Evolutionary conservation across 257 asterid genomes (phyloP), one percentile per base, ranked within the genome.

Genomic region (Cruciata laevipes): DNA sequence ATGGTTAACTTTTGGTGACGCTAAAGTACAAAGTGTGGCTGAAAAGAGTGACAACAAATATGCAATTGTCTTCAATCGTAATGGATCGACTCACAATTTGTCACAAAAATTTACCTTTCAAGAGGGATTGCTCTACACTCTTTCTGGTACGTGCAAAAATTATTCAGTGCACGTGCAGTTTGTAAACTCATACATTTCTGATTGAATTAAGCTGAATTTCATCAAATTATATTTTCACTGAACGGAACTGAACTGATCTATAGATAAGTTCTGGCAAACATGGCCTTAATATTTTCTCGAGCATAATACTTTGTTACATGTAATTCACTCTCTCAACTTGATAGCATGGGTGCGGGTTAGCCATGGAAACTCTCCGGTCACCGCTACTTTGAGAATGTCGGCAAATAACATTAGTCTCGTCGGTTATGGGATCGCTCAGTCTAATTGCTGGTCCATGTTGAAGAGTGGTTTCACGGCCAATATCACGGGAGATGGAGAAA

Each of bases 311-410:
- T 42, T 0, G 18, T 42, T 42, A 13, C 17, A 13, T 42, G 0
- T 40, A 16, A 7, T 40, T 40, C 13, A 33, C 16, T 0, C 59
- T 21, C 27, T 20, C 5, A 53, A 76, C 23, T 42, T 58, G 63
- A 23, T 44, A 89, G 95, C 83, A 1, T 89, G 97, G 97, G 65
- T 89, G 17, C 91, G 80, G 73, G 82, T 89, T 69, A 84, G 84
- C 77, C 44, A 77, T 20, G 95, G 86, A 11, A 44, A 61, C 0
- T 81, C 84, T 9, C 74, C 78, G 18, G 17, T 87, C 56, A 77
- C 78, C 21, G 82, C 89, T 6, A 32, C 73, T 23, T 73, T 87
- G 66, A 74, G 71, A 75, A 76, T 84, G 16, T 1, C 71, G 30
- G 57, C 61, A 8, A 30, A 25, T 23, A 8, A 17, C 30, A 61